A percentile compares a stretch with the other conserved stretches of the same genome.
Evolutionary conservation across 208 protist species (phyloP).

Genomic region (Borovskyia barvae): DNA sequence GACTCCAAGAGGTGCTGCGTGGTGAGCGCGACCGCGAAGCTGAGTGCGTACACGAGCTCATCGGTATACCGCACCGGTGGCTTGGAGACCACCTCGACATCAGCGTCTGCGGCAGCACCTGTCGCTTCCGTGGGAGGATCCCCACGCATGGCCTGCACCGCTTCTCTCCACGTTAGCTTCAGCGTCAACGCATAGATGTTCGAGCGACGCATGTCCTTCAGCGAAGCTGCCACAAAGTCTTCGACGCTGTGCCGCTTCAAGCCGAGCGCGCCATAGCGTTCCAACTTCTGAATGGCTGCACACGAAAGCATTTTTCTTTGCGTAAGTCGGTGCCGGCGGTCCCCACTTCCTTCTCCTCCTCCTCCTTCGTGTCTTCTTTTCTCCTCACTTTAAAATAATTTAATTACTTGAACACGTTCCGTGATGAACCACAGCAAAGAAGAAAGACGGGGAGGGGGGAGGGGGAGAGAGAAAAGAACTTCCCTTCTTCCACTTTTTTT

Average conservation of each 20-base stretch:
- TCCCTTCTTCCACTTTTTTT: too few species aligned
- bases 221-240: conserved; percentile 70
- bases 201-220: conserved; percentile 61
- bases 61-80: conserved; percentile 45
- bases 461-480: too few species aligned
- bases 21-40: conserved; percentile 59
- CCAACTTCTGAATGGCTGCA: conserved; percentile 82
- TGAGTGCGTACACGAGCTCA: conserved; percentile 71
- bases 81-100: not conserved
- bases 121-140: conserved; percentile 3
- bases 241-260: conserved; percentile 69
- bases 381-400: not conserved
- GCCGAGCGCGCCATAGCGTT: conserved; percentile 83
- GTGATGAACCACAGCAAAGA: too few species aligned
- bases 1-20: conserved; percentile 43
- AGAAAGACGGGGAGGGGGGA: too few species aligned
- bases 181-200: conserved; percentile 89
- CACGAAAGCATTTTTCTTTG: conserved; percentile 69
- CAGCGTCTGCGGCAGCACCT: not conserved
- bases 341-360: not conserved
- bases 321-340: not conserved
- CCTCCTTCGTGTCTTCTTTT: not conserved
- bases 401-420: too few species aligned
- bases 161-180: conserved; percentile 60
- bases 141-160: conserved; percentile 28